Base-by-base conservation (phyloP, 306 rosid genomes). In the Prunus kanzakura region DNA sequence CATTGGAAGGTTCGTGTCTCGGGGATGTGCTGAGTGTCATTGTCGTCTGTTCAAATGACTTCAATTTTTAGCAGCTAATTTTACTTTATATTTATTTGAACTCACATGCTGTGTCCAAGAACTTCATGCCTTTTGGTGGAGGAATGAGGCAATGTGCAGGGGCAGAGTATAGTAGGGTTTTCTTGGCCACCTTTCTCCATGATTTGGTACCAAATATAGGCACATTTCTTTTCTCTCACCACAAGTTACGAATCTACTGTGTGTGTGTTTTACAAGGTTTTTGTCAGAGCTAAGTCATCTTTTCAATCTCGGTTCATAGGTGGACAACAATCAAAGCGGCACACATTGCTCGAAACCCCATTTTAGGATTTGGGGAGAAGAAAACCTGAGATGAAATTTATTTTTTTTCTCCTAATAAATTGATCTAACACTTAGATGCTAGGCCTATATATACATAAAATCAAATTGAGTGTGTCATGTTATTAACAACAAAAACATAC, bases 61-160 rank as follows among this genome's bases (percentile, higher is more conserved):
- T 12, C 41, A 22, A 20, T 68, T 68, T 68, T 11, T 14, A 2
- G 41, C 56, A 47, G 15, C 58, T 23, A 47, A 68, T 9, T 43
- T 68, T 22, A 3, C n/a, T 23, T 47, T 4, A 15, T 8, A 68
- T 18, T 46, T 41, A 11, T 32, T 11, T n/a, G 7, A 19, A 74
- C 11, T 38, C 82, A 4, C 3, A 15, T 11, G 64, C 75, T 46
- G 19, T 83, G 46, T 71, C 84, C 1, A 86, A 86, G 76, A 71
- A 72, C 51, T 83, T 86, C 77, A 84, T 46, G 75, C 89, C 89
- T 1, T 86, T 86, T 32, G 87, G 87, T 15, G 89, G 83, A 66
- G 87, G 89, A 71, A 1, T 19, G 9, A 69, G 84, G 63, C 85
- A 78, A 64, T 83, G 89, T 62, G 83, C 79, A 1, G 87, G 89